Evolutionary conservation across 2,329 filamentous ascomycete species (phyloP), one percentile per base, ranked within the genome.

Genomic region (Stemphylium beticola): DNA sequence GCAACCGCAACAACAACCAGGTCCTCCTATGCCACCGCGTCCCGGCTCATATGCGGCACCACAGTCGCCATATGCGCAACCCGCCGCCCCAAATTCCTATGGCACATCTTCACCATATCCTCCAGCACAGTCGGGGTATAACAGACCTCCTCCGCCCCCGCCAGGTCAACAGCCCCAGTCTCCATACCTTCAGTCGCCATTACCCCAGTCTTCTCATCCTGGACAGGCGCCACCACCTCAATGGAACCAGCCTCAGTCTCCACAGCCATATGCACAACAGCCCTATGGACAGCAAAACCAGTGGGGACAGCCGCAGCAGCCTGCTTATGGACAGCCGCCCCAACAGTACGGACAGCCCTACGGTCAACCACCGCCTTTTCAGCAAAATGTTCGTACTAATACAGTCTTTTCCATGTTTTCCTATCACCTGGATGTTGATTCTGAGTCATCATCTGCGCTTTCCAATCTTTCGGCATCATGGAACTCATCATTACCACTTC

Each of bases 51-150:
- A 67, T 46, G 69, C 73, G 34, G 69, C 73, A 37, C 74, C 76
- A 38, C 75, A 77, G 54, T 78, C 79, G 49, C 74, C 77, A 42
- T 78, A 78, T 51, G 71, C 77, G 37, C 77, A 77, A 53, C 67
- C 69, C 5, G 45, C 45, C 65, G 64, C 47, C 71, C 74, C 57
- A 68, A 62, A 41, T 45, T 66, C 53, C 36, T 82, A 81, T 68
- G 71, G 64, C 34, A 45, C 70, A 49, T 68, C 74, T 7, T 66
- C 66, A 47, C 76, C 76, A 2, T 75, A 75, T 56, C 69, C 72
- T 46, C 71, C 73, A 54, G 65, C 60, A 22, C 71, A 75, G 50
- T 62, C 66, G 2, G 66, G 63, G 17, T 75, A 75, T 59, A 74
- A 66, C 45, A 67, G 72, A 44, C 72, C 72, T 20, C 61, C 71